These are phyloP conservation scores for Pelagophyceae sp. DNA, from an alignment of 352 stramenopile species.

Conservation along the genomic window DNA sequence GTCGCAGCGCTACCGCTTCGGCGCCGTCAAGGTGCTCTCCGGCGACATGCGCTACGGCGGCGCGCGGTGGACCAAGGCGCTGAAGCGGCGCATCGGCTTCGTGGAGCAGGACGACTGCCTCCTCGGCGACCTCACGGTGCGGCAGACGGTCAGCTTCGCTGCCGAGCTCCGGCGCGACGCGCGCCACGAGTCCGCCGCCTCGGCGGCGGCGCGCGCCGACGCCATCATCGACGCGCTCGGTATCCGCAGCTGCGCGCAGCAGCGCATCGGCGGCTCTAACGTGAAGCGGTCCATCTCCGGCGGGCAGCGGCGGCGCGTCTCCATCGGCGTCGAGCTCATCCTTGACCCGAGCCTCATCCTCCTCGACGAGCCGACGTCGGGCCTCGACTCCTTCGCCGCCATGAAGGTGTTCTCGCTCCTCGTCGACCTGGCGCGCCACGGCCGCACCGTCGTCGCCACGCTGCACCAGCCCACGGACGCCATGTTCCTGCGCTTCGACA, in stretches of 20 bases:
- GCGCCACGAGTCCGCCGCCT: constrained; percentile 44
- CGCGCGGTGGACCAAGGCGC: constrained; percentile 45
- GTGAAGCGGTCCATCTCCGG: constrained; percentile 58
- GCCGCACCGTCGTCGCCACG: constrained; percentile 48
- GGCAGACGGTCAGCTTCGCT: constrained; percentile 67
- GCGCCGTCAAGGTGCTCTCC: too few species aligned
- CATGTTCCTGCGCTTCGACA: constrained; percentile 61
- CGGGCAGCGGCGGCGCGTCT: constrained; percentile 63
- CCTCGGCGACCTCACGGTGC: constrained; percentile 61
- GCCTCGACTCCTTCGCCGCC: constrained; percentile 64
- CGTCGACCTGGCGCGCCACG: too few species aligned
- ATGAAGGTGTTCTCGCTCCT: constrained; percentile 62
- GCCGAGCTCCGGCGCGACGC: constrained; percentile 61
- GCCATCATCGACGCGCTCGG: constrained; percentile 22
- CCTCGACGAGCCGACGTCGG: constrained; percentile 71
- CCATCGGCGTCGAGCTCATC: constrained; percentile 71
- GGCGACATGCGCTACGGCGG: constrained; percentile 39
- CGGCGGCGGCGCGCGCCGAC: constrained; percentile 18
- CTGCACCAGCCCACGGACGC: constrained; percentile 64
- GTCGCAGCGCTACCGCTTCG: constrained; percentile 60
- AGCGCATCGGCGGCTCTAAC: constrained; percentile 24
- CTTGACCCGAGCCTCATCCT: constrained; percentile 60
- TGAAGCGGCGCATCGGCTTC: constrained; percentile 59
- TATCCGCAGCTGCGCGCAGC: constrained; percentile 25
- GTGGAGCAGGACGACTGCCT: constrained; percentile 69